A percentile compares a stretch with the other conserved stretches of the same genome.
Conservation (phyloP, 345 rosid genomes). For the Murraya paniculata region DNA sequence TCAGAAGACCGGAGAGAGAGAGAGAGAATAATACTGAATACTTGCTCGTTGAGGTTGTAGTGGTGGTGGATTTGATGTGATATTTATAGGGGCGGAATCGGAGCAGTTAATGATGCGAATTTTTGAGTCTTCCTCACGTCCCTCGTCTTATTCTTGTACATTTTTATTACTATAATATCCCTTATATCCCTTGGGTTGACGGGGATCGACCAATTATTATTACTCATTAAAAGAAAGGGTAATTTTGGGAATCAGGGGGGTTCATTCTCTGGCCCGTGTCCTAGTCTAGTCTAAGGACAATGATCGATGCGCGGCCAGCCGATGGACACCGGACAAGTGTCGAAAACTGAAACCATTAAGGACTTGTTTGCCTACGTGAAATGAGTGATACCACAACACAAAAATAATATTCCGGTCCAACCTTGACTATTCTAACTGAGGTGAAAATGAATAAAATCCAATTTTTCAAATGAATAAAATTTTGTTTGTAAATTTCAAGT, state of each 20-base stretch:
- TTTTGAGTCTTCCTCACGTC: not conserved
- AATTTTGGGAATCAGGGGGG: not conserved
- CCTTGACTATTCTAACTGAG: too few relatives aligned
- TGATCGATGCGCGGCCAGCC: not conserved
- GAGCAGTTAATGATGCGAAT: not conserved
- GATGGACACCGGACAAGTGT: not conserved
- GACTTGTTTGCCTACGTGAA: not conserved
- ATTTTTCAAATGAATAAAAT: too few relatives aligned
- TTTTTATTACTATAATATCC: not conserved
- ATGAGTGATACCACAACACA: too few relatives aligned
- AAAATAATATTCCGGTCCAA: too few relatives aligned
- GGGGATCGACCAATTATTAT: not conserved
- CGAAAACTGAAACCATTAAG: rapidly evolving
- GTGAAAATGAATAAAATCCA: too few relatives aligned
- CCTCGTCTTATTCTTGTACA: not conserved
- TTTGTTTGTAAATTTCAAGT: too few relatives aligned
- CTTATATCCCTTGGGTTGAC: too few relatives aligned
- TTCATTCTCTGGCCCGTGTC: not conserved
- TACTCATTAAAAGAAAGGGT: not conserved
- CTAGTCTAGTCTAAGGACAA: not conserved
- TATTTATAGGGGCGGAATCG: slow-evolving; percentile 2
- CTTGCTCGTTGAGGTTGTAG: not conserved
- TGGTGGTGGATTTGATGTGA: not conserved
- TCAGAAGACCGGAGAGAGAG: not conserved
- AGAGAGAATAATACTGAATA: not conserved